Percentiles rank a stretch among this genome's conserved stretches.
These are phyloP conservation scores for Casaregolazyma suthepensis DNA, from an alignment of 1,139 yeast genomes.

Conservation along the genomic window DNA sequence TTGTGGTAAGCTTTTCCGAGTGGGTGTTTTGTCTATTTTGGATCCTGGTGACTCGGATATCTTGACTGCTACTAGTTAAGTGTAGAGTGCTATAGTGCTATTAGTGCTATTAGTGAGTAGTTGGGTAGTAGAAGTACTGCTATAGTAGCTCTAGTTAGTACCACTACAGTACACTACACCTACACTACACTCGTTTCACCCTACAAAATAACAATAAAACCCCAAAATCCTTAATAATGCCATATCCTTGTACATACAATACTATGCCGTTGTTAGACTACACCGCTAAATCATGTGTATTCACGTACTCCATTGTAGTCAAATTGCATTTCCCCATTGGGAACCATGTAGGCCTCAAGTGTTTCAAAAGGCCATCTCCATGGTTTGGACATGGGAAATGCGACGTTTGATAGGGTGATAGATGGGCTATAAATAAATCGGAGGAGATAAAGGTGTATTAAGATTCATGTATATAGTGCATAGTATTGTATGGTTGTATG, in stretches of 20 bases:
- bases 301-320: not conserved
- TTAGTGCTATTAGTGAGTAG: no score
- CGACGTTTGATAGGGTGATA: not conserved
- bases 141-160: no score
- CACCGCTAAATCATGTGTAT: no score
- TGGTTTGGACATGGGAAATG: not conserved
- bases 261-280: not conserved
- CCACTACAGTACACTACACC: no score
- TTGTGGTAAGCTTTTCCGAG: conserved; percentile 99
- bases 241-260: not conserved
- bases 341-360: not conserved
- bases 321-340: not conserved
- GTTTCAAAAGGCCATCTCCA: not conserved
- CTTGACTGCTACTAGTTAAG: conserved; percentile 44
- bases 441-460: not conserved
- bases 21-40: conserved; percentile 90
- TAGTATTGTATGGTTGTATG: no score
- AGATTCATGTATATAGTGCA: no score
- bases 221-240: no score
- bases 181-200: no score
- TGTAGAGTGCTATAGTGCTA: not conserved
- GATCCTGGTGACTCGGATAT: conserved; percentile 99
- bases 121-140: no score
- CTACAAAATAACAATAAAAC: no score
- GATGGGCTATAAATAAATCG: not conserved